A percentile compares a stretch with the other conserved stretches of the same genome.
These are phyloP conservation scores for Mucor irregularis DNA, from an alignment of 371 early-diverging fungal genomes.

Conservation along the genomic window DNA sequence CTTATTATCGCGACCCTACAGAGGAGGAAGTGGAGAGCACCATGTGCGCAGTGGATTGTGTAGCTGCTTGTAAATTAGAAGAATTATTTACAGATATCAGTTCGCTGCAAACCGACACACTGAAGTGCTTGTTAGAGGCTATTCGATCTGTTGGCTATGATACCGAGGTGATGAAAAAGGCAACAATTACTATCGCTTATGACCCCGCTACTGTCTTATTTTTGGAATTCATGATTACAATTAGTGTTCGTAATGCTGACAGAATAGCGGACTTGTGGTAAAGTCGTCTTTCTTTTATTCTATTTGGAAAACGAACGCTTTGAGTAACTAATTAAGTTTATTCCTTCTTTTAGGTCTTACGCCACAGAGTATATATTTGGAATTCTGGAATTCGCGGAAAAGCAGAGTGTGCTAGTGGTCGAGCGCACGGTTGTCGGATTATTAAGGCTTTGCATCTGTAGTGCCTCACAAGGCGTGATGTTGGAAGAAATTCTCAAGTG, in stretches of 20 bases:
- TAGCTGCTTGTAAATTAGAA: slow-evolving; percentile 71
- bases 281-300: slow-evolving; percentile 6
- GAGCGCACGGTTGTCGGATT: slow-evolving; percentile 81
- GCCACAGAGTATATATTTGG: slow-evolving; percentile 69
- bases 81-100: slow-evolving; percentile 75
- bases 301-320: not conserved
- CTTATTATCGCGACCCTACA: slow-evolving; percentile 64
- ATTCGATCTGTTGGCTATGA: slow-evolving; percentile 50
- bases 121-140: slow-evolving; percentile 58
- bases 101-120: slow-evolving; percentile 64
- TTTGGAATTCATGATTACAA: slow-evolving; percentile 73
- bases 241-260: slow-evolving; percentile 75
- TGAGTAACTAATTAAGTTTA: too few relatives aligned
- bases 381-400: slow-evolving; percentile 67
- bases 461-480: slow-evolving; percentile 64
- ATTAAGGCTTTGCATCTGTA: slow-evolving; percentile 68
- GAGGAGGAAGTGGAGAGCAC: slow-evolving; percentile 76
- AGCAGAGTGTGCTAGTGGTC: slow-evolving; percentile 66
- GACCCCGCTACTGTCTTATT: slow-evolving; percentile 73
- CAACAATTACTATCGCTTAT: slow-evolving; percentile 52
- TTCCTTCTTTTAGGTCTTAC: slow-evolving; percentile 50
- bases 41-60: slow-evolving; percentile 70
- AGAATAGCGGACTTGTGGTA: slow-evolving; percentile 66
- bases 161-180: slow-evolving; percentile 32
- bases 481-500: slow-evolving; percentile 62